These are phyloP conservation scores for Hypoxylon intermedium DNA, from an alignment of 495 filamentous ascomycete species.

Conservation along the genomic window DNA sequence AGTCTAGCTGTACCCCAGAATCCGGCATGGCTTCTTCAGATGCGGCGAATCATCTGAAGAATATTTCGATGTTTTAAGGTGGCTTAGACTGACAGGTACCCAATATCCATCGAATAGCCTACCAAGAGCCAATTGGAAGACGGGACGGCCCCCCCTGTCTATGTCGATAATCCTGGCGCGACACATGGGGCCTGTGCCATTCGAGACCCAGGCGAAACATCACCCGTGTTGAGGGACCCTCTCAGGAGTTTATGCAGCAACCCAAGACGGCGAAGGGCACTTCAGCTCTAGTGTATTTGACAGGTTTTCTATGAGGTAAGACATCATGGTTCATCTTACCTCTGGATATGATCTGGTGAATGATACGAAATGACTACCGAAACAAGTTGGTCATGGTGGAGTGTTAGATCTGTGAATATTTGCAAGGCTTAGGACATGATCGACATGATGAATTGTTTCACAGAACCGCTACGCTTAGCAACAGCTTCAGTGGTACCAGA, in stretches of 20 bases:
- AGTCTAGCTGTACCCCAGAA: conserved; percentile 11
- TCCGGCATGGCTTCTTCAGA: conserved; percentile 1
- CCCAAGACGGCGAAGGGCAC: conserved; percentile 15
- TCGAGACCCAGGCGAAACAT: conserved; percentile 39
- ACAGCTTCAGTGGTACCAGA: too few species aligned
- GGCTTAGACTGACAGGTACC: conserved; percentile 23
- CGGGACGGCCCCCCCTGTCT: neutral
- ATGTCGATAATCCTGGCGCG: conserved; percentile 3
- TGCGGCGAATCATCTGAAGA: conserved; percentile 15
- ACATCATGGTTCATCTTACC: conserved; percentile 13
- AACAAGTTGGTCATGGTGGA: conserved; percentile 1
- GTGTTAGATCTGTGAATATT: neutral
- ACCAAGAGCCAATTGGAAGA: conserved; percentile 21
- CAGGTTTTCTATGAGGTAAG: neutral
- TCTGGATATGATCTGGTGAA: neutral
- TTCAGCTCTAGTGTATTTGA: neutral
- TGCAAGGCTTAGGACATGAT: neutral
- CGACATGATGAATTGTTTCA: too few species aligned
- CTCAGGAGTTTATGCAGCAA: conserved; percentile 18
- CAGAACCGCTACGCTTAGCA: too few species aligned
- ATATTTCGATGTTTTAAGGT: conserved; percentile 16
- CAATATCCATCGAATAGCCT: neutral
- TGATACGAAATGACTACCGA: conserved; percentile 7
- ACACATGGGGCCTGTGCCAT: conserved; percentile 17
- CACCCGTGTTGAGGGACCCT: conserved; percentile 25